Base-by-base conservation (phyloP, 495 filamentous ascomycete genomes). In the Penicillium ochrochloron region DNA sequence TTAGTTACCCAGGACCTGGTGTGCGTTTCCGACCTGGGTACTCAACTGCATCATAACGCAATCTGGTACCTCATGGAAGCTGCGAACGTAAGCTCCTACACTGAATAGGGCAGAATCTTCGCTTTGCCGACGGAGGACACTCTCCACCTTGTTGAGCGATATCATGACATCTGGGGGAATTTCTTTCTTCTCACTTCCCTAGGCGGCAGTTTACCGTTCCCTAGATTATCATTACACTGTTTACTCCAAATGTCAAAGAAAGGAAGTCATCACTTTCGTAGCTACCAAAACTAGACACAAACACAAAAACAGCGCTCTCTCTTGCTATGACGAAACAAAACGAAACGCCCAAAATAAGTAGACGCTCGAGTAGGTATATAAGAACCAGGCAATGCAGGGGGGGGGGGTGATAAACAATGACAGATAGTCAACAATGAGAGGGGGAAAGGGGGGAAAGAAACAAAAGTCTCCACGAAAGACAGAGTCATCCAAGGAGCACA, bases 291-390 rank as follows among this genome's bases (percentile, higher is more conserved):
- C 17, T 34, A 57, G 64, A 58, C 25, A 54, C 54, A 46, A 27
- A 27, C 25, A 27, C 25, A 4, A 27, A 53, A 17, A 31, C 25
- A 31, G 25, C 35, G 57, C 39, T 34, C 54, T 55, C 57, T 50
- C 59, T 57, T 54, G 63, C 66, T 61, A 59, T 48, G 64, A 60
- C 57, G 51, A 53, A 35, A 68, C 61, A 19, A 19, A 57, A 66
- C 48, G 37, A 12, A 48, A 48, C 44, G 44, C 62, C 63, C 29
- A 21, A 39, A 48, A 59, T 57, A 59, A 65, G 57, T 51, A 70
- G 55, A 66, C 57, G 63, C 65, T 68, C 59, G 61, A 69, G 57
- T 27, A 63, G 65, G 65, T 68, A 66, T 70, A 73, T 63, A 55
- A 52, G 50, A 57, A 63, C 54, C 55, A 55, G 44, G 44, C 52